Evolutionary conservation across 768 basidiomycete species (phyloP).

Genomic region (Russula olivacea): DNA sequence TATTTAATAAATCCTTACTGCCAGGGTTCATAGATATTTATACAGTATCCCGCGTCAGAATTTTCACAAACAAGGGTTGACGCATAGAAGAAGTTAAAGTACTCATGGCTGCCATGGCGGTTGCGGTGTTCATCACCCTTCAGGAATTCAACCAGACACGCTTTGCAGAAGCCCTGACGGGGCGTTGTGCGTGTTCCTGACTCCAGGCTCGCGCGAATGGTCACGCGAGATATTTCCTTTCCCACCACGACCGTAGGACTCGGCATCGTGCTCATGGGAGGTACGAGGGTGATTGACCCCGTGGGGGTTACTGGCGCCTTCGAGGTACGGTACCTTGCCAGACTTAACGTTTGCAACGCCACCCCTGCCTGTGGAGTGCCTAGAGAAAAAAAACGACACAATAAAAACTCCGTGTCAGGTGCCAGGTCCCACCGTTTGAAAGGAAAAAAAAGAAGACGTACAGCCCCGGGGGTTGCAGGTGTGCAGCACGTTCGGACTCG

Average conservation of each 20-base stretch:
- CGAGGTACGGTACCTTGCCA: conserved; percentile 26
- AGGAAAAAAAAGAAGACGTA: conserved; percentile 30
- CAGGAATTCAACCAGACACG: not conserved
- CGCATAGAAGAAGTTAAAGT: not conserved
- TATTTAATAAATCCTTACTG: not conserved
- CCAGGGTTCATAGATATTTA: not conserved
- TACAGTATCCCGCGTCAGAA: not conserved
- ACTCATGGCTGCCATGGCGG: too few relatives aligned
- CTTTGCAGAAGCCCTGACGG: conserved; percentile 24
- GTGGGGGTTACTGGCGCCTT: conserved; percentile 20
- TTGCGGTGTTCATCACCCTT: not conserved
- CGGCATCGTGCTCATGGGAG: conserved; percentile 29
- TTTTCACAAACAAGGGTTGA: not conserved
- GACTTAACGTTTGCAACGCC: conserved; percentile 55
- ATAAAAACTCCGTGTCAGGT: conserved; percentile 12
- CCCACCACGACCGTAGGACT: conserved; percentile 54
- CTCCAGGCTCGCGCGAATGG: conserved; percentile 33
- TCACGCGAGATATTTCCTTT: conserved; percentile 47
- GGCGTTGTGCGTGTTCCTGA: not conserved
- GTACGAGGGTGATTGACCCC: conserved; percentile 3
- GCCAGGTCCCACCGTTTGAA: not conserved
- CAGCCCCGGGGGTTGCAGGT: conserved; percentile 33
- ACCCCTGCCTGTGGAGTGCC: conserved; percentile 65
- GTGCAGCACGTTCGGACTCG: conserved; percentile 36
- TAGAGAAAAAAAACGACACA: not conserved